Percentiles rank a stretch among this genome's conserved stretches.
Conservation (phyloP, 108 stramenopile species). For the Aurantiochytrium sp. region DNA sequence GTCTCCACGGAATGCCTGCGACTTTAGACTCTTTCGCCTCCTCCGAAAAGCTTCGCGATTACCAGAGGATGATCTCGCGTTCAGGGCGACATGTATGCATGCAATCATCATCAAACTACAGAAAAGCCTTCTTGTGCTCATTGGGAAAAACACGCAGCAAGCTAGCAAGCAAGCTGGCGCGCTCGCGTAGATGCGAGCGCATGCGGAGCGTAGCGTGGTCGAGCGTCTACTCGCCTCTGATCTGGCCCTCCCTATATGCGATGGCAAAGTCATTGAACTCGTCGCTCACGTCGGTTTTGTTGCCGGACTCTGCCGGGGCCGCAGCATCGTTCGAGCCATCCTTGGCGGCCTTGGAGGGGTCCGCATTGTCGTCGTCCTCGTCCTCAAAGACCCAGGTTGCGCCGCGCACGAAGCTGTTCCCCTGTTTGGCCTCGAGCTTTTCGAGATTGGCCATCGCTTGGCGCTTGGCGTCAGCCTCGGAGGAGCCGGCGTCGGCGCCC, state of each 20-base stretch:
- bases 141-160: too few species aligned
- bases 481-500: too few species aligned
- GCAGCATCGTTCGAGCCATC: background rate
- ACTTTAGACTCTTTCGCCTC: too few species aligned
- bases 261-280: background rate
- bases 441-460: background rate
- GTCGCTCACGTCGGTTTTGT: background rate
- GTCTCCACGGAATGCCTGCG: too few species aligned
- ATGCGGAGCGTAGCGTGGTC: too few species aligned
- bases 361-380: background rate
- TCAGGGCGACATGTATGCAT: too few species aligned
- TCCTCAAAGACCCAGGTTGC: slow-evolving; percentile 18
- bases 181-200: too few species aligned
- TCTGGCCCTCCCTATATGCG: background rate
- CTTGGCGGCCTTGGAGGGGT: background rate
- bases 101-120: too few species aligned
- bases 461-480: background rate
- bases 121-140: too few species aligned
- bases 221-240: background rate
- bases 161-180: too few species aligned
- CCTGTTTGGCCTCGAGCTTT: slow-evolving; percentile 9
- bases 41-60: too few species aligned
- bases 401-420: background rate
- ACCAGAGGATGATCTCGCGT: too few species aligned
- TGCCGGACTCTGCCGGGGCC: background rate